These are phyloP conservation scores for Flaveria linearis DNA, from an alignment of 129 eudicot genomes.

Conservation along the genomic window DNA sequence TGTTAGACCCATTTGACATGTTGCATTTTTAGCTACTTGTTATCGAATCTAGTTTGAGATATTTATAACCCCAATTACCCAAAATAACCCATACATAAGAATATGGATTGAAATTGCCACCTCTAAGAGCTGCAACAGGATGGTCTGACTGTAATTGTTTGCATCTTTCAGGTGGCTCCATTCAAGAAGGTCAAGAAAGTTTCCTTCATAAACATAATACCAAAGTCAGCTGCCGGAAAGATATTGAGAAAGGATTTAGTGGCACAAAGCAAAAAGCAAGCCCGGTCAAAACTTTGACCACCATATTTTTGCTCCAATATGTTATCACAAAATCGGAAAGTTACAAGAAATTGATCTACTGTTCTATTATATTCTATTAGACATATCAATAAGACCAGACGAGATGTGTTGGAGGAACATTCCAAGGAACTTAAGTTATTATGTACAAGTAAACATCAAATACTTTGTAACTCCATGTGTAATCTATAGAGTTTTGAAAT, in stretches of 20 bases:
- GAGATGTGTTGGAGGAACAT: constrained; percentile 4
- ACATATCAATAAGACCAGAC: constrained; percentile 25
- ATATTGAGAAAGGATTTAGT: constrained; percentile 69
- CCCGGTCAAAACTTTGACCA: constrained; percentile 50
- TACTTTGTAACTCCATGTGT: constrained; percentile 19
- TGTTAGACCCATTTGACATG: background rate
- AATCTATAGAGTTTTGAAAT: background rate
- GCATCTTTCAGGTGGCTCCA: constrained; percentile 68
- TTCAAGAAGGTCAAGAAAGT: constrained; percentile 76
- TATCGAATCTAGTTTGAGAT: constrained; percentile 7
- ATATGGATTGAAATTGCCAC: background rate
- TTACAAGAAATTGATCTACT: constrained; percentile 15
- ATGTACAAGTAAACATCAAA: constrained; percentile 21
- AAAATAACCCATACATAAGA: background rate
- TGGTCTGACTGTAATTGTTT: constrained; percentile 19
- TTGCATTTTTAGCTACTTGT: background rate
- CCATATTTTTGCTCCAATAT: constrained; percentile 17
- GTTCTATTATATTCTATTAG: constrained; percentile 7
- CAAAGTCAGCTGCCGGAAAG: constrained; percentile 84
- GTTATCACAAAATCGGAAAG: constrained; percentile 8
- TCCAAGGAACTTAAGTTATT: constrained; percentile 10
- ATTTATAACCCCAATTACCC: background rate
- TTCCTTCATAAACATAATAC: constrained; percentile 63
- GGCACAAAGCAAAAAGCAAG: constrained; percentile 44
- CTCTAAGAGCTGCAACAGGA: constrained; percentile 22